Evolutionary conservation across 2,329 filamentous ascomycete species (phyloP).

Genomic region (Exophiala phaeomuriformis): DNA sequence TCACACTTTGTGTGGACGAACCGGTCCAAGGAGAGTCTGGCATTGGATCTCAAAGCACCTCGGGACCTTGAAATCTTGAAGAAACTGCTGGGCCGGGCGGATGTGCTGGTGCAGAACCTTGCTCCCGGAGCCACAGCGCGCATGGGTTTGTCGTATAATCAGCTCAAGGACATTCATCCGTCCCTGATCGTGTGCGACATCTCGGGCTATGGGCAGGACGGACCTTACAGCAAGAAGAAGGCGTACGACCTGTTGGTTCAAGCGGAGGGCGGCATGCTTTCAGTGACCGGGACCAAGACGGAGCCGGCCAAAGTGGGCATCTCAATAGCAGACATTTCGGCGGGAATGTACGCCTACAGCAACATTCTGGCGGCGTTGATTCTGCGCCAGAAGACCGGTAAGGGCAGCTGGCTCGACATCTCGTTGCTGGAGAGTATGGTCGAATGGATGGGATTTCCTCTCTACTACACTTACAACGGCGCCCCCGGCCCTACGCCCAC

Average conservation of each 20-base stretch:
- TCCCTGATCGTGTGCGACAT: conserved; percentile 46
- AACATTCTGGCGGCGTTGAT: conserved; percentile 47
- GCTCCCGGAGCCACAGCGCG: conserved; percentile 45
- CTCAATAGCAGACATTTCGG: conserved; percentile 49
- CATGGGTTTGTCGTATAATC: conserved; percentile 43
- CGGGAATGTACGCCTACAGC: conserved; percentile 47
- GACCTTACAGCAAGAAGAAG: conserved; percentile 49
- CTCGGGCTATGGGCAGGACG: conserved; percentile 47
- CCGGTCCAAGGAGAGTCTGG: conserved; percentile 48
- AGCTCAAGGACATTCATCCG: conserved; percentile 35
- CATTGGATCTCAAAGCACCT: conserved; percentile 43
- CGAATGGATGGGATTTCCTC: conserved; percentile 53
- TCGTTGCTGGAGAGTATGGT: conserved; percentile 54
- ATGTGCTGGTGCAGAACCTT: conserved; percentile 50
- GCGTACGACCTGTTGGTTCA: conserved; percentile 51
- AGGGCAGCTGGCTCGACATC: conserved; percentile 47
- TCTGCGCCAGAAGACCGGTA: conserved; percentile 44
- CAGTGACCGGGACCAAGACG: conserved; percentile 41
- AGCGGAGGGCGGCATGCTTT: conserved; percentile 48
- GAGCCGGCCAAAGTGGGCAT: conserved; percentile 47
- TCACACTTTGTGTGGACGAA: conserved; percentile 52
- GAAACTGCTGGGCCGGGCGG: conserved; percentile 39
- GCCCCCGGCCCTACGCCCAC: conserved; percentile 39
- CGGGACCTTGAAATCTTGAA: conserved; percentile 40
- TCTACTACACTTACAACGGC: conserved; percentile 48